These are phyloP conservation scores for Amanita rubescens DNA, from an alignment of 768 basidiomycete species.

Conservation along the genomic window DNA sequence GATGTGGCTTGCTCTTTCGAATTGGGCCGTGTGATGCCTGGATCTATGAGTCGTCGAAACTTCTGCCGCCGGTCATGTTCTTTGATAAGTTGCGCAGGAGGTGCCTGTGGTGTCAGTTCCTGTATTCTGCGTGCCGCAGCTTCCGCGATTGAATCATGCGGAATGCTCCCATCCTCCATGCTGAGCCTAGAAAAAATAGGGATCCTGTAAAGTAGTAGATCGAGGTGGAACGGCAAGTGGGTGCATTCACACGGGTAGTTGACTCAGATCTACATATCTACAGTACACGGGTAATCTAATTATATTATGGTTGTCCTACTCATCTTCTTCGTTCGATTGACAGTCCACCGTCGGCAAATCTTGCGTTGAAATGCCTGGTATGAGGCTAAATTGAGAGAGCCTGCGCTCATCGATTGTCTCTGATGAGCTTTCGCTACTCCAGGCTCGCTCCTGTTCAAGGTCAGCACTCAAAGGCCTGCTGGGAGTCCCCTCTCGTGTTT, in stretches of 20 bases:
- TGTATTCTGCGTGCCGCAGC: slow-evolving; percentile 38
- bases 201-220: not conserved
- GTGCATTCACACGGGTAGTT: not conserved
- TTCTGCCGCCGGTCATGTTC: slow-evolving; percentile 63
- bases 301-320: not conserved
- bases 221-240: not conserved
- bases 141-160: slow-evolving; percentile 29
- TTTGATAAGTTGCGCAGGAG: slow-evolving; percentile 32
- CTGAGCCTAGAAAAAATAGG: not conserved
- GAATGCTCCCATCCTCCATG: slow-evolving; percentile 8
- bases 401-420: slow-evolving; percentile 19
- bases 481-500: slow-evolving; percentile 10
- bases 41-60: slow-evolving; percentile 73
- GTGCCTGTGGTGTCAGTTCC: slow-evolving; percentile 23
- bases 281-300: not conserved
- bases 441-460: slow-evolving; percentile 28
- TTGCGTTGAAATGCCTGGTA: not conserved
- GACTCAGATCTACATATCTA: not conserved
- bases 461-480: slow-evolving; percentile 20
- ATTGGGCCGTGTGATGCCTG: slow-evolving; percentile 71
- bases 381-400: not conserved
- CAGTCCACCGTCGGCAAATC: not conserved
- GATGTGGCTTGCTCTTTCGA: slow-evolving; percentile 49
- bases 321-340: not conserved
- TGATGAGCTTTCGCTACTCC: slow-evolving; percentile 59